Evolutionary conservation across 169 alveolate species (phyloP), one percentile per base, ranked within the genome.

Genomic region (Plasmodium relictum): DNA sequence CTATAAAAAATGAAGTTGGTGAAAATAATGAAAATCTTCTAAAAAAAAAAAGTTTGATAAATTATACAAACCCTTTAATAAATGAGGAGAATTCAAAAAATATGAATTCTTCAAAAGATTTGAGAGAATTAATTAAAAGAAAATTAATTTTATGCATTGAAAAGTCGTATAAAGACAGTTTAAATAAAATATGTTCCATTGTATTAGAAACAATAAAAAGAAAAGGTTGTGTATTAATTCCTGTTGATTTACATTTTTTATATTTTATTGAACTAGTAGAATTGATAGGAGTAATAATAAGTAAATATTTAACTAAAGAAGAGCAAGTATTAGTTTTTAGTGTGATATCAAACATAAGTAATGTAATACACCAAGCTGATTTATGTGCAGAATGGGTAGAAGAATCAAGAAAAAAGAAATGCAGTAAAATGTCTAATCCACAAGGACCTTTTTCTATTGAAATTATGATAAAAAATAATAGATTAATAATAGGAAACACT

Each of bases 351-450:
- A 83, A 83, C 16, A 58, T 83, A 20, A 50, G 41, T 22, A 59
- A 83, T 83, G 85, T 70, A 18, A 83, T 83, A 41, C 73, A 83
- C 48, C 85, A 83, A 69, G 83, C 85, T 24, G 69, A 83, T 52
- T 48, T 70, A 18, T 44, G 86, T 69, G 91, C 91, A 18, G 91
- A 83, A 69, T 83, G 91, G 91, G 91, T 83, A 0, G 91, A 83
- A 54, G 91, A 83, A 69, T 69, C 91, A 37, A 68, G 85, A 8
- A 83, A 83, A 62, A 70, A 83, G 68, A 83, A 83, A 48, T 83
- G 91, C 31, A 69, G 91, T 41, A 68, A 70, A 83, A 41, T 58
- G 7, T 58, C 41, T 9, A 69, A 69, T 14, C 91, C 91, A 16
- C 86, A 83, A 45, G 86, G 85, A 12, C 91, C 91, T 3, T 83